A percentile compares a stretch with the other conserved stretches of the same genome.
Evolutionary conservation across 2,329 filamentous ascomycete species (phyloP).

Genomic region (Ophiocordyceps unilateralis): DNA sequence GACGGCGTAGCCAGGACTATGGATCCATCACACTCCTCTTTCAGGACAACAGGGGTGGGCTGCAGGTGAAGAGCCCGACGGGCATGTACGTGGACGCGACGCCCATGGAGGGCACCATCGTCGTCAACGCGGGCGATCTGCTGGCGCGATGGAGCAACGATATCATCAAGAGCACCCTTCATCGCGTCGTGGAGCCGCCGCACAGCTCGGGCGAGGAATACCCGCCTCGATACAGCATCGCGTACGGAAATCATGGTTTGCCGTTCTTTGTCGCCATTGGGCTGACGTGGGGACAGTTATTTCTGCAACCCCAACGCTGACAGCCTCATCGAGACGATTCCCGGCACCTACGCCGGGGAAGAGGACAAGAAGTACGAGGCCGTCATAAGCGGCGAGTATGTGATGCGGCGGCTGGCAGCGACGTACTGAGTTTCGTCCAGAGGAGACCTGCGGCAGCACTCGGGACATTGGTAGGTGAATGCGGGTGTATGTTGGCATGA

Average conservation of each 20-base stretch:
- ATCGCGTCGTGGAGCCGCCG: constrained; percentile 78
- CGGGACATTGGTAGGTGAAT: too few species aligned
- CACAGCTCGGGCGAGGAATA: constrained; percentile 37
- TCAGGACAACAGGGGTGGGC: constrained; percentile 37
- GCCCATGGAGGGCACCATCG: constrained; percentile 64
- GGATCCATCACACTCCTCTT: constrained; percentile 45
- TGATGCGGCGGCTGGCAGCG: constrained; percentile 59
- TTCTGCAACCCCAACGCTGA: constrained; percentile 80
- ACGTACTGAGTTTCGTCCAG: constrained; percentile 36
- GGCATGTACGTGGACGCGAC: constrained; percentile 69
- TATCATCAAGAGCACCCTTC: constrained; percentile 75
- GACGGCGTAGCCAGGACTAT: constrained; percentile 25
- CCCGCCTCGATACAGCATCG: constrained; percentile 71
- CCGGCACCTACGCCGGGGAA: constrained; percentile 50
- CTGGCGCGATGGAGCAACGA: constrained; percentile 83
- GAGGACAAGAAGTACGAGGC: constrained; percentile 61
- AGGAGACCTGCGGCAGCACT: too few species aligned
- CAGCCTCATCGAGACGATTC: constrained; percentile 60
- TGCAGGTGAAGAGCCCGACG: constrained; percentile 49
- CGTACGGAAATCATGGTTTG: constrained; percentile 30
- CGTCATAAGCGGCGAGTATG: constrained; percentile 66
- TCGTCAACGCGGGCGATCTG: constrained; percentile 80
- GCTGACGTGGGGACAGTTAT: constrained; percentile 31
- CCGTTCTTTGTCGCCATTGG: background rate
- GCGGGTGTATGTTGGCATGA: background rate